A percentile compares a stretch with the other conserved stretches of the same genome.
Evolutionary conservation across 2,329 filamentous ascomycete species (phyloP).

Genomic region (Neophaeococcomyces mojaviensis): DNA sequence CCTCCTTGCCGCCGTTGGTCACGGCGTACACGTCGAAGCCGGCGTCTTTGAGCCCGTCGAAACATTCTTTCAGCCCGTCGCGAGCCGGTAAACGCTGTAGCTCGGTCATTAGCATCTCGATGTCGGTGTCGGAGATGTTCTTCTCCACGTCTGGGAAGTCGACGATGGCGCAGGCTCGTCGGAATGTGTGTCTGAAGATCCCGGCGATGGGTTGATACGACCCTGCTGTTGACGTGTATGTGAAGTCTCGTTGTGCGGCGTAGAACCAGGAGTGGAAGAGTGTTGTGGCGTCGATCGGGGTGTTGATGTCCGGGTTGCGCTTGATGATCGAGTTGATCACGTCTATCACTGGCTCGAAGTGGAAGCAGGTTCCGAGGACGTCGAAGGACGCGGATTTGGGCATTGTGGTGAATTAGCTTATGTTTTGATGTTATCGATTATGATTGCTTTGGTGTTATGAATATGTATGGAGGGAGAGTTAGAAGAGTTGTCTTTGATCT

Average conservation of each 20-base stretch:
- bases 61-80: background rate
- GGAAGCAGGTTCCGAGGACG: slow-evolving; percentile 4
- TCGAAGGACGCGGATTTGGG: slow-evolving; percentile 6
- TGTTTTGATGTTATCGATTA: too few relatives aligned
- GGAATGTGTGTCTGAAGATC: background rate
- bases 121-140: background rate
- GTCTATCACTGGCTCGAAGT: background rate
- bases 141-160: background rate
- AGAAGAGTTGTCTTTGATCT: too few relatives aligned
- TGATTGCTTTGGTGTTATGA: too few relatives aligned
- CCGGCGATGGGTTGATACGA: background rate
- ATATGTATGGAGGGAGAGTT: too few relatives aligned
- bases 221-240: background rate
- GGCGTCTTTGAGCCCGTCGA: background rate
- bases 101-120: background rate
- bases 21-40: slow-evolving; percentile 1
- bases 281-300: background rate
- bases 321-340: background rate
- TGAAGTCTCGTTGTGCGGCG: slow-evolving; percentile 2
- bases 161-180: background rate
- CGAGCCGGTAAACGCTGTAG: background rate
- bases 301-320: background rate
- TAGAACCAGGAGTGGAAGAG: slow-evolving; percentile 7
- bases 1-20: background rate
- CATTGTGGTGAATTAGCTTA: background rate